phyloP scores from a whole-genome alignment of 2,329 filamentous ascomycete genomes.

The Cytospora piceicola region DNA sequence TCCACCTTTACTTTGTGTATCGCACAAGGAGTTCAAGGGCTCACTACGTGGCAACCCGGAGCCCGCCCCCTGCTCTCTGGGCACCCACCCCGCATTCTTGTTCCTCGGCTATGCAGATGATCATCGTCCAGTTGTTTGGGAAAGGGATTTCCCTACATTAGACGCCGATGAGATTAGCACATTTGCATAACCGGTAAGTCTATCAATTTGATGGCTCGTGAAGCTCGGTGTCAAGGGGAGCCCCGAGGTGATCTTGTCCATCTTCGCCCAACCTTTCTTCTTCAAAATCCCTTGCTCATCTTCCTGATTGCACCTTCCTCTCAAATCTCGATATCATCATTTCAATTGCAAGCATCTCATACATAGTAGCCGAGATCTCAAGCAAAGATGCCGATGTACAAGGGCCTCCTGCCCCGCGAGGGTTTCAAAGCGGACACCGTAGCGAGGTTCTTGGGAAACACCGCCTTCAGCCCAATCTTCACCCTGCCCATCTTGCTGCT shows the following conservation, averaged over 20 bases:
- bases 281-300: neutral
- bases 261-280: neutral
- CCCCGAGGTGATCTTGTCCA: neutral
- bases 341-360: neutral
- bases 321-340: too few species aligned
- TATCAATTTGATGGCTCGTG: neutral
- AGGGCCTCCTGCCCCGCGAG: slow-evolving; percentile 58
- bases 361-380: neutral
- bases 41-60: neutral
- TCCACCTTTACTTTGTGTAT: too few species aligned
- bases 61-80: too few species aligned
- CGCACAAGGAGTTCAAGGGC: too few species aligned
- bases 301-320: neutral
- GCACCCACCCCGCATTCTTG: neutral
- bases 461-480: slow-evolving; percentile 66
- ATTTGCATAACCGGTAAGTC: neutral
- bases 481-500: slow-evolving; percentile 67
- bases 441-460: slow-evolving; percentile 59
- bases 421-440: slow-evolving; percentile 65
- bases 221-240: neutral
- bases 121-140: neutral
- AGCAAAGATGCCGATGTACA: slow-evolving; percentile 50
- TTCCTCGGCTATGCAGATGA: neutral
- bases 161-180: neutral
- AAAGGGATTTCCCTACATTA: neutral